Evolutionary conservation across 257 asterid species (phyloP), one percentile per base, ranked within the genome.

Genomic region (Solanum tarijense): DNA sequence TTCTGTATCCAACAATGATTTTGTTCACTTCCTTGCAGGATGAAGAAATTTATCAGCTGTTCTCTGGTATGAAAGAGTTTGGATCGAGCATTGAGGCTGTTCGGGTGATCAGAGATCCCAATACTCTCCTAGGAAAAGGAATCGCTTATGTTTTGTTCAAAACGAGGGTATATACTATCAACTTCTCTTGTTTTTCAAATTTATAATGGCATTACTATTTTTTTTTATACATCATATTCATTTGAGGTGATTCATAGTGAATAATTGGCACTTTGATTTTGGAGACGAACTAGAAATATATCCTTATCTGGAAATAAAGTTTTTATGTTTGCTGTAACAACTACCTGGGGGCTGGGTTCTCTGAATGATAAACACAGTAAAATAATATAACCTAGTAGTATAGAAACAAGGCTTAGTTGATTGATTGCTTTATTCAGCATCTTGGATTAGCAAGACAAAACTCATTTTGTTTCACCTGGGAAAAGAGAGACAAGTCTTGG

Each of bases 71-170:
- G 58, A 96, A 95, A 91, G 92, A 92, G 89, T 92, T 96, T 87
- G 98, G 93, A 90, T 91, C 89, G 27, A 91, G 96, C 71, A 62
- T 97, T 82, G 99, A 97, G 92, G 99, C 98, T 88, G 93, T 92
- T 84, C 97, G 99, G 66, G 98, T 96, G 71, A 88, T 97, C 88
- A 93, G 99, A 89, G 99, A 97, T 93, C 92, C 99, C 62, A 95
- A 94, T 86, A 94, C 98, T n/a, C 94, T 94, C 90, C 85, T 95
- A 90, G 99, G 99, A 32, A 97, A 96, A 90, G 99, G 98, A 91
- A 93, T 96, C 89, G 99, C 99, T 43, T 96, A 96, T 65, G 95
- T 96, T 85, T 83, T 97, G 93, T 96, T 97, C 90, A 97, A 95
- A 92, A 95, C 98, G 20, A 89, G 62, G 99, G 99, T 97, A 96